Evolutionary conservation across 2,329 filamentous ascomycete genomes (phyloP), one percentile per base, ranked within the genome.

Genomic region (Colletotrichum australisinense): DNA sequence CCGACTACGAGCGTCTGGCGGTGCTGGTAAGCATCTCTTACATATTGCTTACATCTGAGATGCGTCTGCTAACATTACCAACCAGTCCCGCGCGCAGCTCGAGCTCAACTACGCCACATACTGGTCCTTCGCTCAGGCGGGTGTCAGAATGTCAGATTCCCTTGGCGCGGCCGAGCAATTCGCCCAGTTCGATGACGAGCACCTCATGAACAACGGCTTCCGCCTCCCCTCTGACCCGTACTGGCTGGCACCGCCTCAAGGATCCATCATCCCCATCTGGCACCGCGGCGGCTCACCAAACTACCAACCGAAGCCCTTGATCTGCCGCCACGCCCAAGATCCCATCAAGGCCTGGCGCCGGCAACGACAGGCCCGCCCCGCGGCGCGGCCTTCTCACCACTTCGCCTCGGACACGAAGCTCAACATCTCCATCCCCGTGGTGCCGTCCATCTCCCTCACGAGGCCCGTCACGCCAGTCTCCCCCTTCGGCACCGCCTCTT

Each of bases 41-140:
- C 42, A 49, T 22, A 2, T n/a, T 38, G 5, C 26, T 12, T 24
- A 1, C 6, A 7, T n/a, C 9, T 4, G 5, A 9, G 5, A 28
- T 6, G 24, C n/a, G 7, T 46, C 32, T 49, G 19, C 67, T 73
- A 24, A 73, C 62, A 53, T 19, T 22, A 5, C 6, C 9, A 52
- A 24, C 32, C 24, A 73, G 71, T 73, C 71, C 8, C 71, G 71
- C 57, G 71, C 71, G 19, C 71, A 73, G n/a, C 49, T 73, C 32
- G 71, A 73, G 67, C 71, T 73, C 67, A 73, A 73, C 56, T 73
- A 73, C 55, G 71, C 71, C 56, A 52, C 71, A 5, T 73, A 65
- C 49, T 73, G 67, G 67, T 73, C 71, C 56, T 73, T 71, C 28
- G 71, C 71, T 38, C 71, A 73, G 49, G 67, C 71, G 8, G 67